phyloP scores from a whole-genome alignment of 2,329 filamentous ascomycete species.

The Arthroderma uncinatum region DNA sequence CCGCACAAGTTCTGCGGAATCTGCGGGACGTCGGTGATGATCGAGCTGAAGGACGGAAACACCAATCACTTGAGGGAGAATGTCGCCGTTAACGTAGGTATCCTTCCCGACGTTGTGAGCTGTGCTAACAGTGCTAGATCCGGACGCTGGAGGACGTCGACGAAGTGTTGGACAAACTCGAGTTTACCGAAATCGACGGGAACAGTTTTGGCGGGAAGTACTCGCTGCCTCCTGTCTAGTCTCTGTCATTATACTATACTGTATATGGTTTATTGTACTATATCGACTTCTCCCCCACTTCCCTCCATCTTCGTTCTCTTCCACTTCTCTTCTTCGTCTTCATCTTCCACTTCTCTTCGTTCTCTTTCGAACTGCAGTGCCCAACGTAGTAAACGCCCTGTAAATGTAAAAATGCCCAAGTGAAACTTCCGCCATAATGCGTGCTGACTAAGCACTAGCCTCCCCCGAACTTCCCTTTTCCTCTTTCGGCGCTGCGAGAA shows the following conservation, averaged over 20 bases:
- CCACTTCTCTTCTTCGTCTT: too few species aligned
- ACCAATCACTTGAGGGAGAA: background rate
- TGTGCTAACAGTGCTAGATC: background rate
- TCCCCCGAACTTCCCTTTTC: background rate
- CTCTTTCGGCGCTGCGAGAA: background rate
- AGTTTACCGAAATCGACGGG: slow-evolving; percentile 3
- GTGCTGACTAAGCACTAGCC: background rate
- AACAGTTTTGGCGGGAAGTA: slow-evolving; percentile 3
- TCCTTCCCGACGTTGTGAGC: background rate
- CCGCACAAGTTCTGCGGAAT: slow-evolving; percentile 7
- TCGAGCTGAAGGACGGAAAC: slow-evolving; percentile 3
- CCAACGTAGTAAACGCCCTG: too few species aligned
- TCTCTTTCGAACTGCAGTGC: too few species aligned
- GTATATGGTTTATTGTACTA: too few species aligned
- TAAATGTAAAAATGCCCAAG: background rate
- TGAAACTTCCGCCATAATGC: background rate
- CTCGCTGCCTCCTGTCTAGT: slow-evolving; percentile 1
- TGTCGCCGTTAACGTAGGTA: slow-evolving; percentile 7
- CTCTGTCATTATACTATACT: too few species aligned
- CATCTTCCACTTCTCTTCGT: background rate
- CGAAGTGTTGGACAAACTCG: slow-evolving; percentile 6
- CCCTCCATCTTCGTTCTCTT: too few species aligned
- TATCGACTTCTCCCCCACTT: too few species aligned
- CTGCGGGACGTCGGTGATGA: slow-evolving; percentile 6
- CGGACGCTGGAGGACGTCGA: slow-evolving; percentile 7